A percentile compares a stretch with the other conserved stretches of the same genome.
Conservation (phyloP, 139 green algal species). For the Edaphochlamys debaryana region DNA sequence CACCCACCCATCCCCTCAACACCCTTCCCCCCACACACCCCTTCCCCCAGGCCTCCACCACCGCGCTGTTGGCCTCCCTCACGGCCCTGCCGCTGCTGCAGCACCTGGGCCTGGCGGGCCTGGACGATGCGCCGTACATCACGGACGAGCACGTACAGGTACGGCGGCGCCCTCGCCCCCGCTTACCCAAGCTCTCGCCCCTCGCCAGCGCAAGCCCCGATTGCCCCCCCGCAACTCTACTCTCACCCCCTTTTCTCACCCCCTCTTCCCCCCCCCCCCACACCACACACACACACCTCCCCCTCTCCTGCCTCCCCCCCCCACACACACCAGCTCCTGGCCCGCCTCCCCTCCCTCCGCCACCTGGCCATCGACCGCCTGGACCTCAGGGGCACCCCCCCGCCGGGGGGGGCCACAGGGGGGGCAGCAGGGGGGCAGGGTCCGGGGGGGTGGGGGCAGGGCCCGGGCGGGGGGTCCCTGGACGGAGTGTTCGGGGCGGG, state of each 20-base stretch:
- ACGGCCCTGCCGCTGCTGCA: constrained; percentile 2
- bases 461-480: too few species aligned
- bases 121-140: constrained; percentile 21
- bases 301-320: not conserved
- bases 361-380: constrained; percentile 20
- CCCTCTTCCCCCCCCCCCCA: not conserved
- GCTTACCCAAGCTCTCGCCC: too few species aligned
- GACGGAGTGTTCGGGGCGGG: too few species aligned
- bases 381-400: too few species aligned
- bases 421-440: too few species aligned
- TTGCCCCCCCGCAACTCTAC: too few species aligned
- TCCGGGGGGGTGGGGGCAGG: too few species aligned
- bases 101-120: constrained; percentile 7
- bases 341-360: not conserved
- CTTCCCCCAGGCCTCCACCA: not conserved
- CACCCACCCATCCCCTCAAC: not conserved
- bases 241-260: too few species aligned
- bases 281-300: not conserved
- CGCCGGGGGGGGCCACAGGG: too few species aligned
- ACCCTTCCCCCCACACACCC: not conserved
- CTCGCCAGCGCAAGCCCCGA: too few species aligned
- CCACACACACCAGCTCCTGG: not conserved
- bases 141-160: constrained; percentile 5
- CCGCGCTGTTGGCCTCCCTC: not conserved
- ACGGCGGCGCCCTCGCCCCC: too few species aligned